Base-by-base conservation (phyloP, 768 basidiomycete species). In the Lanmaoa rubissima region DNA sequence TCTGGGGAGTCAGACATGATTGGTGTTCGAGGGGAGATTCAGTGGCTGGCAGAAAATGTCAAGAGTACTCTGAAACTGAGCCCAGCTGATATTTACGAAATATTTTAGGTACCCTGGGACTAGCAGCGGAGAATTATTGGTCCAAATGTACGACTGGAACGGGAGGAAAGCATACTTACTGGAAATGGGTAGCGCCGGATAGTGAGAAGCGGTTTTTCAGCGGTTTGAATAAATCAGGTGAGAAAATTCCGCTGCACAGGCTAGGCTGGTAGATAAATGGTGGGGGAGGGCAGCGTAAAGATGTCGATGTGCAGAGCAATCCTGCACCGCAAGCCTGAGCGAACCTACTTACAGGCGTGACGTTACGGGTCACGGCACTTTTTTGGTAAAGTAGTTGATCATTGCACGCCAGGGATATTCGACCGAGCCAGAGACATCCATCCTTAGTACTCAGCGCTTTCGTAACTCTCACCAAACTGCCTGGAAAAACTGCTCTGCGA, bases 341-440 rank as follows among this genome's bases (percentile, higher is more conserved):
- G 71, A 72, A 72, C 71, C 65, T 72, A 72, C 71, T 72, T 74
- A 71, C 68, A 43, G 34, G 61, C 60, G 71, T 72, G 71, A 72
- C 73, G 71, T 73, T 68, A 64, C 69, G 17, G n/a, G 71, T 72
- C 71, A 72, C 71, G 56, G 50, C 48, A 62, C 71, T 36, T 52
- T 69, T 68, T 64, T 58, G 56, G 66, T 69, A 68, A 68, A 57
- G 68, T 69, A 68, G 66, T 69, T 68, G 66, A 68, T 68, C 66
- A 68, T 69, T 67, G 66, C 58, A 51, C 54, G 51, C 56, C 42
- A 53, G 59, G 32, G 41, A 67, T 52, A 41, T 54, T 67, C 57
- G 45, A 56, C 55, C 44, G 50, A 59, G 16, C 24, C 38, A 44
- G 32, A 46, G 13, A 38, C 26, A 24, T 17, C 5, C 12, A 21